Evolutionary conservation across 768 basidiomycete genomes (phyloP), one percentile per base, ranked within the genome.

Genomic region (Russula compacta): DNA sequence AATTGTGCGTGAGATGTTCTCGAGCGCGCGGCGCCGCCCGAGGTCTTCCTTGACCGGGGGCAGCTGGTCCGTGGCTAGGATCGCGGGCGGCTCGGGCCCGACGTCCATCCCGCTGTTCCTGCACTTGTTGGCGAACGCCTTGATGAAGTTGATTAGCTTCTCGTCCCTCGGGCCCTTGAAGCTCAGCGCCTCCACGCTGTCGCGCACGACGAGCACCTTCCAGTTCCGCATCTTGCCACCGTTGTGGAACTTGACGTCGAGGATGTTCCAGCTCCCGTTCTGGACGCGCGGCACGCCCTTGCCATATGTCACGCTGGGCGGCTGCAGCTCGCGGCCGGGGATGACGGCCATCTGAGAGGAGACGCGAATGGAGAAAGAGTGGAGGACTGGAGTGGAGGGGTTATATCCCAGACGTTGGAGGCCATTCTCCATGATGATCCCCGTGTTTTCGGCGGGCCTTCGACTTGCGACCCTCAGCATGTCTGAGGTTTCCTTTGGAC

Each of bases 191-290:
- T 61, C 59, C 0, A 52, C 49, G 11, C 79, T 76, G 17, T 89
- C 88, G 24, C 76, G 72, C 21, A 92, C 76, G 8, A 85, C 78
- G 0, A 92, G 68, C 9, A 90, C 81, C 72, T 82, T 84, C 86
- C 87, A 91, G 38, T 75, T 77, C 9, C 70, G 42, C 17, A 89
- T 76, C 1, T 57, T 66, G 0, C 77, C 85, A 0, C 82, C 82
- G 0, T 66, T 68, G 38, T 84, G 82, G 67, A 92, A 90, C 67
- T 83, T 82, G 56, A 87, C 84, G 24, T 85, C 77, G 38, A 85
- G 69, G 55, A 91, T 84, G 63, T 92, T 92, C 90, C 90, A 92
- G 42, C 81, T 79, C 0, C 84, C 91, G 36, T 85, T 81, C 39
- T 67, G 73, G 6, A 83, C 78, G 14, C 72, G 77, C 3, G 70